phyloP scores from a whole-genome alignment of 2,329 filamentous ascomycete genomes.

The Penicillium sclerotigenum region DNA sequence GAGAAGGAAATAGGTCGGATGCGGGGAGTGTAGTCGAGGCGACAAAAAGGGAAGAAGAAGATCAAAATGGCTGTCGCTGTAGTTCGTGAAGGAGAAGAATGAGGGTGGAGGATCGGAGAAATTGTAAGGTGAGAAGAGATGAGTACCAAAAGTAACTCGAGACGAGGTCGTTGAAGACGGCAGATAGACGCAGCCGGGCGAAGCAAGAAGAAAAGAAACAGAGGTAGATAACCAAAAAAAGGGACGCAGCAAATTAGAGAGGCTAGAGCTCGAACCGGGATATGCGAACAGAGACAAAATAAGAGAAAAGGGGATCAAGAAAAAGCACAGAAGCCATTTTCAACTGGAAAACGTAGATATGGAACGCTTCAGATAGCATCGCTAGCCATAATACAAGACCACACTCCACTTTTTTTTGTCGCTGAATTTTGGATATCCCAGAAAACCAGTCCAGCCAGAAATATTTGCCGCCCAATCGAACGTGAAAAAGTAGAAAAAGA shows the following conservation, averaged over 20 bases:
- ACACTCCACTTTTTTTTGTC: slow-evolving; percentile 2
- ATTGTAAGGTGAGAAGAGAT: neutral
- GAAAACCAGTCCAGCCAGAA: slow-evolving; percentile 9
- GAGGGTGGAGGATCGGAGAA: slow-evolving; percentile 1
- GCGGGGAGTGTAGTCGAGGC: neutral
- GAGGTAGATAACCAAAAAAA: neutral
- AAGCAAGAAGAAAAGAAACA: slow-evolving; percentile 15
- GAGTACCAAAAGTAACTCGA: slow-evolving; percentile 1
- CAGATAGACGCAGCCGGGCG: slow-evolving; percentile 13
- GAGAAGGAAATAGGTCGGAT: slow-evolving; percentile 10
- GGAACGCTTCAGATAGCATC: slow-evolving; percentile 17
- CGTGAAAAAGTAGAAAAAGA: slow-evolving; percentile 13
- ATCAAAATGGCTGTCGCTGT: slow-evolving; percentile 16
- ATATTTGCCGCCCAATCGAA: slow-evolving; percentile 14
- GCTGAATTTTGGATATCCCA: slow-evolving; percentile 17
- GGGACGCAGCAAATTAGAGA: slow-evolving; percentile 3
- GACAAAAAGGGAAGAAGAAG: slow-evolving; percentile 13
- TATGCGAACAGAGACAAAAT: slow-evolving; percentile 7
- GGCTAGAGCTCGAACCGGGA: neutral
- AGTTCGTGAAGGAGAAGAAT: slow-evolving; percentile 18
- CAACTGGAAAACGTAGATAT: slow-evolving; percentile 10
- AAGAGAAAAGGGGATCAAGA: neutral
- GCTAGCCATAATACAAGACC: slow-evolving; percentile 15
- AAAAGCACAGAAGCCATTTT: slow-evolving; percentile 7
- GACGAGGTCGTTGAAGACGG: slow-evolving; percentile 8